phyloP scores from a whole-genome alignment of 371 early-diverging fungal genomes.

The Saksenaea oblongispora region DNA sequence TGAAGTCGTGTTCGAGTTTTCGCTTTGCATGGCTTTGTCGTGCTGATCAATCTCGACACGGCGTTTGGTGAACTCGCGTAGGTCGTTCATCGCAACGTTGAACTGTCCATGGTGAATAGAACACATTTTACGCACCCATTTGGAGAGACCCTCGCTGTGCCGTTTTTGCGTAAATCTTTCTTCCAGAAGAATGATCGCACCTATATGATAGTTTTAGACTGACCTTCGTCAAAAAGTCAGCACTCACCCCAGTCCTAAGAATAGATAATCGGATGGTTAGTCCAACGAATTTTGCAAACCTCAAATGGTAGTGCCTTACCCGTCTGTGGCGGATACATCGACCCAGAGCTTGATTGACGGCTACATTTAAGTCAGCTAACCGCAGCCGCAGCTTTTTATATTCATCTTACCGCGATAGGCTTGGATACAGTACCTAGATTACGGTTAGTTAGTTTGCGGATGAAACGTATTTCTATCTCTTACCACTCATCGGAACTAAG shows the following conservation, averaged over 20 bases:
- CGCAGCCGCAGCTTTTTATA: background rate
- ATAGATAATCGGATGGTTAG: background rate
- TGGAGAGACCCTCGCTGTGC: slow-evolving; percentile 57
- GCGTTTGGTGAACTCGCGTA: background rate
- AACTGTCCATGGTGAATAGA: slow-evolving; percentile 8
- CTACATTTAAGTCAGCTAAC: slow-evolving; percentile 26
- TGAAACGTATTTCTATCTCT: background rate
- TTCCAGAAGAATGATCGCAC: slow-evolving; percentile 71
- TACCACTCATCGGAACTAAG: background rate
- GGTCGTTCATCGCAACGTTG: background rate
- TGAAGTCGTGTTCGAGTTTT: too few species aligned
- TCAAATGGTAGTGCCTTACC: slow-evolving; percentile 44
- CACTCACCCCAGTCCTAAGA: slow-evolving; percentile 41
- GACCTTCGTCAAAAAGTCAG: background rate
- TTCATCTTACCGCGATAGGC: slow-evolving; percentile 65
- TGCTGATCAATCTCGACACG: background rate
- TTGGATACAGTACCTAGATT: slow-evolving; percentile 79
- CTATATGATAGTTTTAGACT: slow-evolving; percentile 30
- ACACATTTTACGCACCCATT: slow-evolving; percentile 65
- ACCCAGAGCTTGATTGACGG: slow-evolving; percentile 96
- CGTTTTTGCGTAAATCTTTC: slow-evolving; percentile 45
- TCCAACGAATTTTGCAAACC: background rate
- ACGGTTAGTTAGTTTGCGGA: background rate
- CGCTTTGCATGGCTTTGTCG: too few species aligned
- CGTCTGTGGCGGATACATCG: slow-evolving; percentile 90